Evolutionary conservation across 768 basidiomycete species (phyloP).

Genomic region (Mycena pura): DNA sequence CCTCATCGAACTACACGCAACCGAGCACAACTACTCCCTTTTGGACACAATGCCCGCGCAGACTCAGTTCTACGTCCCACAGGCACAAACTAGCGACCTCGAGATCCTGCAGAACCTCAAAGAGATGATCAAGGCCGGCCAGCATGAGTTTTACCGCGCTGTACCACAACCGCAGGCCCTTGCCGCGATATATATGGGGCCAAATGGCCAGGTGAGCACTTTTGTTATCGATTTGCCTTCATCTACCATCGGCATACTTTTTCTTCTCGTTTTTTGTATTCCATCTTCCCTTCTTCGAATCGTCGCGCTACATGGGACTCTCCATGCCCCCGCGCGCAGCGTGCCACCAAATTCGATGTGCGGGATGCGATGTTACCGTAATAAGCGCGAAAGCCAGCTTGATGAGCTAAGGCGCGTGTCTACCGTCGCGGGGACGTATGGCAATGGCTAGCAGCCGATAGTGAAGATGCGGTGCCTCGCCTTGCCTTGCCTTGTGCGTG

Average conservation of each 20-base stretch:
- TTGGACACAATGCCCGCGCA: constrained; percentile 3
- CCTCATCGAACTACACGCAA: constrained; percentile 41
- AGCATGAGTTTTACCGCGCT: constrained; percentile 75
- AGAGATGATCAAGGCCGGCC: constrained; percentile 69
- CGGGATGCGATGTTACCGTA: no score
- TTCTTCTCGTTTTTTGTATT: neutral
- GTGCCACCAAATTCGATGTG: no score
- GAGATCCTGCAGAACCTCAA: constrained; percentile 81
- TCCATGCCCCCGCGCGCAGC: no score
- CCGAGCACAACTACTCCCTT: constrained; percentile 28
- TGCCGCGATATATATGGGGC: constrained; percentile 68
- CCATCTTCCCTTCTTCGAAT: no score
- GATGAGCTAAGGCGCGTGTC: no score
- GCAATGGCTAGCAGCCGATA: no score
- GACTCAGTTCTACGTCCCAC: neutral
- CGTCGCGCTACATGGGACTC: no score
- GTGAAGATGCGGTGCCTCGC: no score
- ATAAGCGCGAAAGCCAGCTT: no score
- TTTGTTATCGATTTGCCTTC: neutral
- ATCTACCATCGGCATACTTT: neutral
- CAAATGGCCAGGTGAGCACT: constrained; percentile 35
- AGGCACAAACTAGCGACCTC: constrained; percentile 50
- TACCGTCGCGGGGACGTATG: no score
- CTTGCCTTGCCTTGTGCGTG: no score
- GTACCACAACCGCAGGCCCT: constrained; percentile 70